phyloP scores from a whole-genome alignment of 2,329 filamentous ascomycete genomes.

The Claviceps humidiphila region DNA sequence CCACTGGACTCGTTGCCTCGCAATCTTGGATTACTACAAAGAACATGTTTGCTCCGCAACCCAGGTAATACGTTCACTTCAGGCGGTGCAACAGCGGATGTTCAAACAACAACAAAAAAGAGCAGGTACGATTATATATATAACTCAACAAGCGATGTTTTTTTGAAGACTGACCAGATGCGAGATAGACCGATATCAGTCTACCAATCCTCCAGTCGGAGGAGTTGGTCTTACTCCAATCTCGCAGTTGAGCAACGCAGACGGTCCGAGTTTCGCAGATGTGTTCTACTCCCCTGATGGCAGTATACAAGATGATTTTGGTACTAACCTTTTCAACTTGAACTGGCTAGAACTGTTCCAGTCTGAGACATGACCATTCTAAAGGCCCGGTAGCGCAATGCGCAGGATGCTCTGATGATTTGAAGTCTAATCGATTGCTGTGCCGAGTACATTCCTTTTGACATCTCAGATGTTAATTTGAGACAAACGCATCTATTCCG shows the following conservation, averaged over 20 bases:
- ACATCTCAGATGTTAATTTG: background rate
- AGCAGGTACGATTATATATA: background rate
- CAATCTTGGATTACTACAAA: background rate
- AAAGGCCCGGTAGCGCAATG: background rate
- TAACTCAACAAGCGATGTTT: too few relatives aligned
- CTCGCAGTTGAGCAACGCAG: background rate
- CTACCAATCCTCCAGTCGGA: background rate
- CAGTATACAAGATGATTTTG: background rate
- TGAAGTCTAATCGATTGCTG: background rate
- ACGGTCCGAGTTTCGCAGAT: background rate
- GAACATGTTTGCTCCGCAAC: background rate
- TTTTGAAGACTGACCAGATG: background rate
- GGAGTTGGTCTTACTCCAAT: background rate
- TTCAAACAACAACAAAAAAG: background rate
- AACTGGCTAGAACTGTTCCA: constrained; percentile 2
- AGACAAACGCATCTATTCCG: background rate
- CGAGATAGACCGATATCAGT: background rate
- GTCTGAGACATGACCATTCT: background rate
- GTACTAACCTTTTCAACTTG: background rate
- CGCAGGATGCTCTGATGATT: background rate
- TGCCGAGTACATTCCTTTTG: background rate
- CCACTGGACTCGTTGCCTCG: constrained; percentile 1
- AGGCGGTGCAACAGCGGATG: constrained; percentile 1
- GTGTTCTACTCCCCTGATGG: background rate
- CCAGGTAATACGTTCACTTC: background rate